These are phyloP conservation scores for Hsuehochloa calcarea DNA, from an alignment of 176 grass and related monocot genomes.

Conservation along the genomic window DNA sequence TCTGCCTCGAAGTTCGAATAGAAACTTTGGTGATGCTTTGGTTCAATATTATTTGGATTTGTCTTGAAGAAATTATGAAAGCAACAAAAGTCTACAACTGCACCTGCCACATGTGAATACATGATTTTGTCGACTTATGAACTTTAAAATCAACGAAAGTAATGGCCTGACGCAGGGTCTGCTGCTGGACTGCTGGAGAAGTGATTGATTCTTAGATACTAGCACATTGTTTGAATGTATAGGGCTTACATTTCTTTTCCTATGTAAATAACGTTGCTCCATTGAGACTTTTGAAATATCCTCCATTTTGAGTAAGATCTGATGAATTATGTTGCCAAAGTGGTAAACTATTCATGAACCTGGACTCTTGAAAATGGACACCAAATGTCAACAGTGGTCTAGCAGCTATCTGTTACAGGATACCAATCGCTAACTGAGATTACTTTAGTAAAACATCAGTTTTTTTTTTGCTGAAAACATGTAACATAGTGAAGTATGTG, in stretches of 20 bases:
- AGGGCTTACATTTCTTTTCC: neutral
- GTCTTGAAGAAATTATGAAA: neutral
- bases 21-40: neutral
- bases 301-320: neutral
- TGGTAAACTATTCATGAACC: neutral
- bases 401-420: slow-evolving; percentile 6
- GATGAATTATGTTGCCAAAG: neutral
- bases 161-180: neutral
- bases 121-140: neutral
- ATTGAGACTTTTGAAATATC: neutral
- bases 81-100: neutral
- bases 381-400: neutral
- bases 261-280: neutral
- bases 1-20: neutral
- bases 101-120: neutral
- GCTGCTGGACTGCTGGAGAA: neutral
- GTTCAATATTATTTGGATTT: neutral
- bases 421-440: neutral
- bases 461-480: neutral
- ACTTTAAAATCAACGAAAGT: neutral
- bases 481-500: neutral
- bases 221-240: neutral
- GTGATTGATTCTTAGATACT: neutral
- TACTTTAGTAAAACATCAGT: neutral
- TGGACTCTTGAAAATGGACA: neutral